phyloP scores from a whole-genome alignment of 306 rosid species.

The Pueraria montana region DNA sequence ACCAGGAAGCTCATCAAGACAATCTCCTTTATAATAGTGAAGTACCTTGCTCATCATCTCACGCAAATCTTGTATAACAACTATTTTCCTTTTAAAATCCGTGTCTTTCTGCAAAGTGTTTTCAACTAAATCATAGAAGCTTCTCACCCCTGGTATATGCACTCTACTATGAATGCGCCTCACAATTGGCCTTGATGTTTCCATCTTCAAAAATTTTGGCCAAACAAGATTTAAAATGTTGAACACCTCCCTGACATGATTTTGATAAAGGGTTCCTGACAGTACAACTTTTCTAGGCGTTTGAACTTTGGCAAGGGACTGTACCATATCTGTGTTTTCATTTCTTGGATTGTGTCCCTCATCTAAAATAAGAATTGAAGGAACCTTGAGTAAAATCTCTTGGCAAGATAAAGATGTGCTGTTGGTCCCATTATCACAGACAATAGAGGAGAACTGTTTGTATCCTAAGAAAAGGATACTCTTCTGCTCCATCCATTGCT shows the following conservation, averaged over 20 bases:
- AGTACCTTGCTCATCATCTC: constrained; percentile 92
- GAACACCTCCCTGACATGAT: constrained; percentile 92
- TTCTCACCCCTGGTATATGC: constrained; percentile 58
- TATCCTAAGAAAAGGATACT: constrained; percentile 95
- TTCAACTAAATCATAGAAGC: constrained; percentile 80
- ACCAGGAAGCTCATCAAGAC: constrained; percentile 98
- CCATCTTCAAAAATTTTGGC: constrained; percentile 77
- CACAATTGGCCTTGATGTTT: constrained; percentile 72
- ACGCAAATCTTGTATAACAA: constrained; percentile 87
- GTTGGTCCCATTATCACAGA: constrained; percentile 74
- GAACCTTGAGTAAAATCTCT: constrained; percentile 75
- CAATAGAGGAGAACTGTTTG: constrained; percentile 85
- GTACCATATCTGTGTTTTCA: constrained; percentile 86
- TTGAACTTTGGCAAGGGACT: constrained; percentile 77
- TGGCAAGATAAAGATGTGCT: constrained; percentile 67
- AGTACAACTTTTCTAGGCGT: constrained; percentile 90
- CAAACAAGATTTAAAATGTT: constrained; percentile 85
- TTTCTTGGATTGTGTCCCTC: constrained; percentile 99
- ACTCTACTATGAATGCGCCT: constrained; percentile 82
- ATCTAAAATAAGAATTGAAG: constrained; percentile 85
- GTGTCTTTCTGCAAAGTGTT: constrained; percentile 82
- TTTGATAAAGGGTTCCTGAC: constrained; percentile 94
- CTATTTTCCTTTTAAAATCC: constrained; percentile 81
- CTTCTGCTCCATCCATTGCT: constrained; percentile 72
- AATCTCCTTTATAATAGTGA: constrained; percentile 95